These are phyloP conservation scores for Leccinellum rugosiceps DNA, from an alignment of 768 basidiomycete genomes.

Conservation along the genomic window DNA sequence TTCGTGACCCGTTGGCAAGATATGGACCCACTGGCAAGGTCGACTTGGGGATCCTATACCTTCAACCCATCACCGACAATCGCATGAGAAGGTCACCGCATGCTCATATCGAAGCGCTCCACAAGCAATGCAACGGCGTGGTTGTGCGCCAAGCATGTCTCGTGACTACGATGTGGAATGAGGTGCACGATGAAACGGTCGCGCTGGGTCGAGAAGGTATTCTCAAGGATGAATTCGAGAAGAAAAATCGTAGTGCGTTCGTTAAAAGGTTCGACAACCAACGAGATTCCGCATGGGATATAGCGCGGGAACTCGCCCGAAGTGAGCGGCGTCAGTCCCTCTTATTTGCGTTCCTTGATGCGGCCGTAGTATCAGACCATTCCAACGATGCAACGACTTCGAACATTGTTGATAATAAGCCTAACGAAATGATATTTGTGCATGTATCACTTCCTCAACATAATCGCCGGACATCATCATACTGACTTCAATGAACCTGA, in stretches of 20 bases:
- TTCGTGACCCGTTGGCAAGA: background rate
- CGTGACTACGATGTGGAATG: conserved; percentile 11
- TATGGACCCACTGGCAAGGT: background rate
- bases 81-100: background rate
- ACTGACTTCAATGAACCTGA: background rate
- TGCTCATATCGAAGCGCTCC: background rate
- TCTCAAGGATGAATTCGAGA: background rate
- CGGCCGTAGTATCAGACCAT: background rate
- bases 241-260: background rate
- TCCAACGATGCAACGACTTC: too few relatives aligned
- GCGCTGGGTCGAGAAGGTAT: background rate
- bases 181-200: background rate
- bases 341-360: background rate
- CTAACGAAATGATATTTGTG: conserved; percentile 1
- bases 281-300: background rate
- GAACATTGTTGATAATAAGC: background rate
- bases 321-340: background rate
- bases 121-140: background rate
- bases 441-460: background rate
- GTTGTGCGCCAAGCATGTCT: conserved; percentile 2
- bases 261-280: conserved; percentile 4
- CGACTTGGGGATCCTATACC: conserved; percentile 4
- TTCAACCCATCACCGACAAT: conserved; percentile 6
- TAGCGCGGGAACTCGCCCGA: background rate
- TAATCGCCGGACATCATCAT: background rate